phyloP scores from a whole-genome alignment of 2,329 filamentous ascomycete species.

The Verticillium tricorpus region DNA sequence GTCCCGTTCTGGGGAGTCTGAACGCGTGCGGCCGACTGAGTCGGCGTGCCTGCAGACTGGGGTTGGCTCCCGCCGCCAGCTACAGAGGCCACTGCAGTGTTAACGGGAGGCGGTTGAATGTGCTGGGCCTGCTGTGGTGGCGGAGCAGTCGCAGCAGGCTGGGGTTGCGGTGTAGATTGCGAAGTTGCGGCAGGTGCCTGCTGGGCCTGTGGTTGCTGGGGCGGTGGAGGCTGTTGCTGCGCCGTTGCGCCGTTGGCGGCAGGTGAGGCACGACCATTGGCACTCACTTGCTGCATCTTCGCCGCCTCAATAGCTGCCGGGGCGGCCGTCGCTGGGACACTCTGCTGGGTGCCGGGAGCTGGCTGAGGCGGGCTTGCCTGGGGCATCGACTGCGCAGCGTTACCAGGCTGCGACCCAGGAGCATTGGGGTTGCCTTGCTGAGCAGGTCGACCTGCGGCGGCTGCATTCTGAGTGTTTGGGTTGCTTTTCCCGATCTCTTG shows the following conservation, averaged over 20 bases:
- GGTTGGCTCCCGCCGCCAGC: constrained; percentile 28
- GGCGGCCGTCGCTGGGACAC: background rate
- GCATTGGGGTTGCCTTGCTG: background rate
- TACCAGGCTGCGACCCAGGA: constrained; percentile 19
- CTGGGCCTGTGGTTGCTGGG: constrained; percentile 17
- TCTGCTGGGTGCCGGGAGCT: background rate
- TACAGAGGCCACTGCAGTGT: background rate
- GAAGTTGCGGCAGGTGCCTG: constrained; percentile 13
- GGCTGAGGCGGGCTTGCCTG: background rate
- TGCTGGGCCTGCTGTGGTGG: constrained; percentile 4
- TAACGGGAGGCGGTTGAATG: background rate
- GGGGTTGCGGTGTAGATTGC: constrained; percentile 15
- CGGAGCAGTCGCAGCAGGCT: constrained; percentile 15
- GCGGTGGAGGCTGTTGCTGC: constrained; percentile 20
- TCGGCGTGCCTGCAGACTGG: constrained; percentile 41
- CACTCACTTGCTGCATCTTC: constrained; percentile 35
- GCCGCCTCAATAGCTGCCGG: constrained; percentile 35
- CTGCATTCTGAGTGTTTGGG: constrained; percentile 13
- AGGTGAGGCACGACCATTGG: constrained; percentile 20
- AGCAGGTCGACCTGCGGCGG: constrained; percentile 1
- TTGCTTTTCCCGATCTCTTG: constrained; percentile 28
- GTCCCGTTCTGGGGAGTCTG: constrained; percentile 45
- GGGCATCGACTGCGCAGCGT: constrained; percentile 32
- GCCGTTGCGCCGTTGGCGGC: constrained; percentile 20
- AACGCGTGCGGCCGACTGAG: constrained; percentile 41